Evolutionary conservation across 495 filamentous ascomycete species (phyloP), one percentile per base, ranked within the genome.

Genomic region (Aspergillus wentii): DNA sequence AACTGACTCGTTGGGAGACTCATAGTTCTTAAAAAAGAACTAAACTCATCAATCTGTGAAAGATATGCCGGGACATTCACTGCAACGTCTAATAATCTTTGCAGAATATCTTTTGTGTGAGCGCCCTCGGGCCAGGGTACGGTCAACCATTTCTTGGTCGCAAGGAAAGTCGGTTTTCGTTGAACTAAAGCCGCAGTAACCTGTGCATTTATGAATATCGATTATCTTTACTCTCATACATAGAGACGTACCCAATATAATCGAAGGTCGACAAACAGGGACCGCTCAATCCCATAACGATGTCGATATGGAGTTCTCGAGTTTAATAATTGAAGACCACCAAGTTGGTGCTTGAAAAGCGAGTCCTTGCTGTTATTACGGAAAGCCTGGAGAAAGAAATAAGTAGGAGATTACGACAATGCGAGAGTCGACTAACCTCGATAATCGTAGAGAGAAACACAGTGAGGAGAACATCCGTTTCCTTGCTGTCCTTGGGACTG

Each of bases 21-120:
- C 2, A 9, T 30, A 5, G 8, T 22, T 13, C 26, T 23, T 6
- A 57, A 26, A n/a, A 35, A 27, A 3, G 28, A 13, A 1, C 32
- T 29, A 18, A 57, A 49, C 2, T 38, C 40, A 27, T 57, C 54
- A 17, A 53, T 40, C 16, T 43, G 44, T 3, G 32, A 36, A 1
- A 57, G 46, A 17, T 51, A 51, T 4, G 33, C 49, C 9, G 54
- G 54, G 17, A 57, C 54, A 32, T 54, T 46, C 1, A 57, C 54
- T 0, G 54, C 54, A n/a, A 57, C 30, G 32, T 57, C 54, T 2
- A 57, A 30, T 2, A 57, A 40, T 13, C 26, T 40, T 28, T 57
- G 50, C 7, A 57, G 28, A 4, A 57, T 57, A 21, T 57, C 50
- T 13, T 57, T 57, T 11, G 44, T 19, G 2, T 34, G 46, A 14